Evolutionary conservation across 2,329 filamentous ascomycete species (phyloP).

Genomic region (Colletotrichum shisoi): DNA sequence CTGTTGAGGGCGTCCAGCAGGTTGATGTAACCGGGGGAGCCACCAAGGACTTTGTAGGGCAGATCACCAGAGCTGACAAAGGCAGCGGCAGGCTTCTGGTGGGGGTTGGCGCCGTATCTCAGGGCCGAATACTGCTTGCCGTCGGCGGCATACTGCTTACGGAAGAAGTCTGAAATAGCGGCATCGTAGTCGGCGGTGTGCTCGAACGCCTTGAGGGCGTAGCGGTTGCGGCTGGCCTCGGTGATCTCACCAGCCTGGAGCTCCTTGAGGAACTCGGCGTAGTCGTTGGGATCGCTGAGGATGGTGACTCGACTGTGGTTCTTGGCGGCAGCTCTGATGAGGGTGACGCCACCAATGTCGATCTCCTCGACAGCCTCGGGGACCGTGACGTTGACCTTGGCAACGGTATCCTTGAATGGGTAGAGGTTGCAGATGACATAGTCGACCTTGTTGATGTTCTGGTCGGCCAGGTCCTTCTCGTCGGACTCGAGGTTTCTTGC

Average conservation of each 20-base stretch:
- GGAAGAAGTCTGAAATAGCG: constrained; percentile 96
- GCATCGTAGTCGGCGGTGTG: constrained; percentile 97
- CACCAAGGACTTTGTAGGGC: constrained; percentile 93
- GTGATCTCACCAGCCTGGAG: constrained; percentile 86
- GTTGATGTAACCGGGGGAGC: constrained; percentile 96
- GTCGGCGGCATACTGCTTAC: constrained; percentile 90
- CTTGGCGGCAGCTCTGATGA: constrained; percentile 96
- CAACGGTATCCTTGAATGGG: constrained; percentile 97
- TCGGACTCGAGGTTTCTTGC: constrained; percentile 93
- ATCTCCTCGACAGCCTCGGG: constrained; percentile 98
- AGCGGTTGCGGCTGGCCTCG: constrained; percentile 83
- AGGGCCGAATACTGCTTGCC: constrained; percentile 84
- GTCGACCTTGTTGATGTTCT: constrained; percentile 95
- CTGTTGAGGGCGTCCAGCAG: constrained; percentile 94
- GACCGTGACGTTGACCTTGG: constrained; percentile 96
- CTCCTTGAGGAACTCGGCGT: constrained; percentile 91
- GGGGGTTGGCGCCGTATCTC: constrained; percentile 95
- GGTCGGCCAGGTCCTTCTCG: constrained; percentile 93
- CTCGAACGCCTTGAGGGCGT: constrained; percentile 97
- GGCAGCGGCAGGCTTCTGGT: constrained; percentile 95
- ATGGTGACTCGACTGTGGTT: constrained; percentile 97
- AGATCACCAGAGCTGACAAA: constrained; percentile 76
- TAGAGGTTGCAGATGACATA: constrained; percentile 98
- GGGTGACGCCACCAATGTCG: constrained; percentile 95
- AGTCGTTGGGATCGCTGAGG: constrained; percentile 91